Evolutionary conservation across 352 stramenopile species (phyloP).

Genomic region (Pythium folliculosum): DNA sequence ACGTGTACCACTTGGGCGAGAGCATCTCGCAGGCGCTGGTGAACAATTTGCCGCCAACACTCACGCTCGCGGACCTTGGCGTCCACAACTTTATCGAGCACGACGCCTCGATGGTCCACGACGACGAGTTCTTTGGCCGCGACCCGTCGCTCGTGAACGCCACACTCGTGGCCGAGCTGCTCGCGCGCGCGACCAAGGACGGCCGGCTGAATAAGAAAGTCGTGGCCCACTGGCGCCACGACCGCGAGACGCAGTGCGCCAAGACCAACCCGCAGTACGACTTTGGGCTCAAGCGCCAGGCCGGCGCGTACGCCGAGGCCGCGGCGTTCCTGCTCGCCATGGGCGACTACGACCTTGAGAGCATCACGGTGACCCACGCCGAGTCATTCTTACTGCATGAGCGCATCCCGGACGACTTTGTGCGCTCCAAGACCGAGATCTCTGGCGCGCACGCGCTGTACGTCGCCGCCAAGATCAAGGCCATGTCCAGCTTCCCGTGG

Average conservation of each 20-base stretch:
- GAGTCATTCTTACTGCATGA: constrained; percentile 52
- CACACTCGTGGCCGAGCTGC: constrained; percentile 40
- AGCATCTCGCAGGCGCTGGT: constrained; percentile 38
- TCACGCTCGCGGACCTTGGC: constrained; percentile 54
- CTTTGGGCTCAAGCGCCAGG: constrained; percentile 38
- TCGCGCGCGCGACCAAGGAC: constrained; percentile 31
- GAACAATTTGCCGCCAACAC: constrained; percentile 32
- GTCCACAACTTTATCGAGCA: constrained; percentile 67
- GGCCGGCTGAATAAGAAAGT: constrained; percentile 33
- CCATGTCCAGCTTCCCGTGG: constrained; percentile 24
- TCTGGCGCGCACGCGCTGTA: constrained; percentile 37
- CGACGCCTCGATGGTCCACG: constrained; percentile 69
- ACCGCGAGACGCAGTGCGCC: constrained; percentile 45
- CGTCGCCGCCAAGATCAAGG: constrained; percentile 46
- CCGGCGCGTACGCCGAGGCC: constrained; percentile 46
- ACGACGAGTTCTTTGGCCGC: constrained; percentile 44
- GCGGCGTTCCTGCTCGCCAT: constrained; percentile 52
- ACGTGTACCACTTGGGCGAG: constrained; percentile 51
- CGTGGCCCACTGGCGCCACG: constrained; percentile 44
- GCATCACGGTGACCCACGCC: constrained; percentile 43
- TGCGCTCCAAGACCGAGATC: constrained; percentile 34
- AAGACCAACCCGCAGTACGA: constrained; percentile 43
- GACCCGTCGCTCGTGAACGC: constrained; percentile 47
- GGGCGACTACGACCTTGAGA: constrained; percentile 37
- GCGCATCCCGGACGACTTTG: constrained; percentile 46